Percentiles rank a stretch among this genome's conserved stretches.
phyloP scores from a whole-genome alignment of 2,329 filamentous ascomycete genomes.

The Ophiostoma pallidulum region DNA sequence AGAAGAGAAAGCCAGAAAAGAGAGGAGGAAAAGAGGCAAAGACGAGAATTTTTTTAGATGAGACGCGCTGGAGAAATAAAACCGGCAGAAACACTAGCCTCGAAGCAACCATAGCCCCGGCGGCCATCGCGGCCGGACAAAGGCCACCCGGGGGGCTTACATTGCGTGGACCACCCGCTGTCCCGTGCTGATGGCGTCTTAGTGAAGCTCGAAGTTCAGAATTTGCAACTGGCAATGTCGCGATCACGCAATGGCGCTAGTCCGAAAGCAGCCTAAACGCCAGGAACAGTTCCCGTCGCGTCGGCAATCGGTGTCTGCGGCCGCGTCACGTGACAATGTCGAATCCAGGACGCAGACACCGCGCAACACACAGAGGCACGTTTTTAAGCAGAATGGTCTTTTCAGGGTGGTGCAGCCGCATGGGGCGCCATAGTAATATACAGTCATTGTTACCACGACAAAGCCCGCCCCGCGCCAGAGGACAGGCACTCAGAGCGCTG shows the following conservation, averaged over 20 bases:
- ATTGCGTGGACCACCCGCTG: constrained; percentile 1
- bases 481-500: too few species aligned
- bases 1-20: background rate
- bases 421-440: too few species aligned
- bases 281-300: background rate
- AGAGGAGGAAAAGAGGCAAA: too few species aligned
- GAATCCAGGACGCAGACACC: background rate
- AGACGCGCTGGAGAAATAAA: background rate
- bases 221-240: constrained; percentile 7
- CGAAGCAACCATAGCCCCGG: constrained; percentile 6
- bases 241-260: constrained; percentile 20
- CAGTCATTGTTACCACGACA: too few species aligned
- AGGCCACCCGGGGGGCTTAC: constrained; percentile 1
- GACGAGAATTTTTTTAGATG: constrained; percentile 5
- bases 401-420: too few species aligned
- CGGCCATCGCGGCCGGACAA: background rate
- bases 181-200: too few species aligned
- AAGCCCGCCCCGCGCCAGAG: too few species aligned
- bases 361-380: too few species aligned
- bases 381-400: too few species aligned
- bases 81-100: background rate
- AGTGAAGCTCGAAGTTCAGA: background rate
- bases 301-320: constrained; percentile 10
- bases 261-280: background rate
- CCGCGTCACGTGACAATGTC: constrained; percentile 8